Conservation (phyloP, 1,284 basidiomycete genomes). For the Ceratobasidium sp. region DNA sequence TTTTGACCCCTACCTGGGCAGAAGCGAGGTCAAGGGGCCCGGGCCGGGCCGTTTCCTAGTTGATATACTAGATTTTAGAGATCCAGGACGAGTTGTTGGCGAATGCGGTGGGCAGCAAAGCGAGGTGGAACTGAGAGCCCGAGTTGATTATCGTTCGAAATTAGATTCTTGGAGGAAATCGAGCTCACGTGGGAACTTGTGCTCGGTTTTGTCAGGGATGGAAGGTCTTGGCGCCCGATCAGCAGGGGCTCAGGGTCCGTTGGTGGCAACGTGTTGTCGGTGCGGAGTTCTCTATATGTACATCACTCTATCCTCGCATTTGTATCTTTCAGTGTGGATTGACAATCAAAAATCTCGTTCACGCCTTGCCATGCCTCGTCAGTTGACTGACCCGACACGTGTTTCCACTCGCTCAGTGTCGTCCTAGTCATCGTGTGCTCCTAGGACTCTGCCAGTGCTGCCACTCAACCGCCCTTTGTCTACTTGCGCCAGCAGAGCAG, state of each 20-base stretch:
- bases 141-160: too few species aligned
- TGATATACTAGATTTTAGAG: too few species aligned
- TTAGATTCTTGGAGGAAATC: too few species aligned
- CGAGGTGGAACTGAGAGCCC: too few species aligned
- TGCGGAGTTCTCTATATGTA: background rate
- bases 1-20: too few species aligned
- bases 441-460: background rate
- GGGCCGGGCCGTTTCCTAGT: too few species aligned
- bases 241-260: background rate
- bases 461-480: conserved; percentile 1
- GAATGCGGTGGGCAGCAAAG: too few species aligned
- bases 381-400: conserved; percentile 40
- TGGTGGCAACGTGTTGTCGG: background rate
- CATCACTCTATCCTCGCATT: background rate
- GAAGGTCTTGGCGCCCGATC: conserved; percentile 22
- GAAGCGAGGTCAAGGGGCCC: too few species aligned
- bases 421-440: conserved; percentile 36
- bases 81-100: too few species aligned
- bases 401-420: conserved; percentile 36
- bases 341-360: background rate
- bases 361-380: conserved; percentile 29
- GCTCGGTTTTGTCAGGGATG: background rate
- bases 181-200: too few species aligned
- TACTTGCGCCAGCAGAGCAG: conserved; percentile 21
- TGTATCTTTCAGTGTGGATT: background rate